Evolutionary conservation across 768 basidiomycete species (phyloP).

Genomic region (Termitomyces sp.): DNA sequence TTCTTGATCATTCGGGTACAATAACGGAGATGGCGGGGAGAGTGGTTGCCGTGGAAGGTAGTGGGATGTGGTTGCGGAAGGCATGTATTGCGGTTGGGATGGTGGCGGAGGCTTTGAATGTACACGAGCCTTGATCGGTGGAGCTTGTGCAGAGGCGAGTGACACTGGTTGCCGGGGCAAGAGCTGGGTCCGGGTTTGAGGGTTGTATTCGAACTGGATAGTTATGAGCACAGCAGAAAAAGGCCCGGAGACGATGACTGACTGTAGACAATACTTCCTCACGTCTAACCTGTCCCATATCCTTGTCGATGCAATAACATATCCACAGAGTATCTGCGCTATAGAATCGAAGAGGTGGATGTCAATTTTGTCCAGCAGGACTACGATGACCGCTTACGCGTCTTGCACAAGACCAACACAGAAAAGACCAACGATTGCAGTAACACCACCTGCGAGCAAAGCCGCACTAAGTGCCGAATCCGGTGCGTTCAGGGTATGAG

Average conservation of each 20-base stretch:
- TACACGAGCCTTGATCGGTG: conserved; percentile 6
- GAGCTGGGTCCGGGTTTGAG: conserved; percentile 10
- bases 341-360: neutral
- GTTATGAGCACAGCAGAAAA: neutral
- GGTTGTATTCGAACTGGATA: conserved; percentile 28
- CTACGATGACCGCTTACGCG: conserved; percentile 26
- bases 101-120: conserved; percentile 4
- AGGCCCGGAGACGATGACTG: conserved; percentile 12
- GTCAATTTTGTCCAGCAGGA: neutral
- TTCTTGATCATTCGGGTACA: conserved; percentile 18
- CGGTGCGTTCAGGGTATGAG: conserved; percentile 68
- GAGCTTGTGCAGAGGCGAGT: neutral
- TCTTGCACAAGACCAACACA: conserved; percentile 80
- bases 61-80: conserved; percentile 17
- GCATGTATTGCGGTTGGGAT: conserved; percentile 16
- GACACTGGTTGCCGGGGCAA: conserved; percentile 6
- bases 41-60: conserved; percentile 23
- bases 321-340: conserved; percentile 42
- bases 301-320: conserved; percentile 46
- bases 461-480: conserved; percentile 70
- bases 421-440: conserved; percentile 77
- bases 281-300: conserved; percentile 30
- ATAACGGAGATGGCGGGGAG: conserved; percentile 14
- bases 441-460: conserved; percentile 71
- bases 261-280: conserved; percentile 37